Base-by-base conservation (phyloP, 2,329 filamentous ascomycete genomes). In the Talaromyces sp. region DNA sequence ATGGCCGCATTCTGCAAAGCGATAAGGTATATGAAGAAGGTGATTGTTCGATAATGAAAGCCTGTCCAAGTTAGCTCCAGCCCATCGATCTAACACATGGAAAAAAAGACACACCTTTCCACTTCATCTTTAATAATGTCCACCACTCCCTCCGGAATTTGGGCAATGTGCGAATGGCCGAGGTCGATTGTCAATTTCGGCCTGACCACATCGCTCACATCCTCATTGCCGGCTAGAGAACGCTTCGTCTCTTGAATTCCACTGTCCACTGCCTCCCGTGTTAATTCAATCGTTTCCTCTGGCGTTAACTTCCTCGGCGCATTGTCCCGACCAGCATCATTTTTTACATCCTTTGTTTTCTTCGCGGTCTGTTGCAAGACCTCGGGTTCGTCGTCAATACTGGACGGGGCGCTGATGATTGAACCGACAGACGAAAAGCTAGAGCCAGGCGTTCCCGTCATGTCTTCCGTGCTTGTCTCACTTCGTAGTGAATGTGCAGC, bases 81-180 rank as follows among this genome's bases (percentile, higher is more conserved):
- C 16, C 34, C 36, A n/a, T n/a, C 44, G 42, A 14, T 56, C 1
- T 34, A n/a, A 28, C 10, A 56, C 18, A 14, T 58, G 34, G 23
- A 10, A 14, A n/a, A 18, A 8, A 33, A 27, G 2, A 16, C 5
- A 58, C 68, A 82, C 80, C 79, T 75, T 71, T 82, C 81, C 53
- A 83, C 81, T 65, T 83, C 81, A 67, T 81, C 75, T 67, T 81
- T 82, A 62, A 83, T 80, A 53, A 82, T 76, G 67, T 82, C 79
- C 12, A 82, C 76, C 31, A 83, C 79, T 40, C 79, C 75, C 60
- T 79, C 78, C 1, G 81, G 81, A 61, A 83, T 78, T 61, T 76
- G 74, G 36, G 72, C 74, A 63, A 83, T 81, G 61, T 77, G 77
- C 14, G 78, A 79, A 68, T 82, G 78, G 16, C 80, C 81, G 68